Evolutionary conservation across 352 stramenopile genomes (phyloP).

Genomic region (Albugo laibachii): DNA sequence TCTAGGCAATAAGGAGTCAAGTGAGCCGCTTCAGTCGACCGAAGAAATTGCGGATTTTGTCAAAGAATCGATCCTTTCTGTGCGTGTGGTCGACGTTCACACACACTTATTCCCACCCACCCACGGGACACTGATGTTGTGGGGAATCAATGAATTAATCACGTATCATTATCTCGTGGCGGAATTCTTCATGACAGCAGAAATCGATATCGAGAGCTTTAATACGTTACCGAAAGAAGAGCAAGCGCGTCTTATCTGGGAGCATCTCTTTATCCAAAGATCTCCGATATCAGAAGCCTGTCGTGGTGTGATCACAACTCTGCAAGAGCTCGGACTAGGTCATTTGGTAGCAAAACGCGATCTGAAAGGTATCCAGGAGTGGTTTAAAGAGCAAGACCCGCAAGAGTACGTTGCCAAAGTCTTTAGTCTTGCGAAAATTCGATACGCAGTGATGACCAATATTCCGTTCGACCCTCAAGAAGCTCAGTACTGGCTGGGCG

Average conservation of each 20-base stretch:
- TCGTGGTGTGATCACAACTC: slow-evolving; percentile 78
- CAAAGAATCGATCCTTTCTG: slow-evolving; percentile 14
- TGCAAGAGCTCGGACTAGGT: slow-evolving; percentile 54
- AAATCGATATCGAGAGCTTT: slow-evolving; percentile 54
- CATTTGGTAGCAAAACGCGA: slow-evolving; percentile 44
- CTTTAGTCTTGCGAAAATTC: slow-evolving; percentile 48
- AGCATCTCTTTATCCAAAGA: slow-evolving; percentile 77
- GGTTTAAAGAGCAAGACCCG: slow-evolving; percentile 54
- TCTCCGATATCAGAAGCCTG: slow-evolving; percentile 82
- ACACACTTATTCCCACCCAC: slow-evolving; percentile 86
- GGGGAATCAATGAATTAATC: slow-evolving; percentile 86
- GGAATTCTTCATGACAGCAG: slow-evolving; percentile 84
- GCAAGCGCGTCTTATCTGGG: slow-evolving; percentile 81
- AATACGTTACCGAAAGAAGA: slow-evolving; percentile 52
- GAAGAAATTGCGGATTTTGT: slow-evolving; percentile 18
- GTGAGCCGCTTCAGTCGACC: slow-evolving; percentile 14
- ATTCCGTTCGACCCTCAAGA: slow-evolving; percentile 73
- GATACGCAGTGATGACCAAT: slow-evolving; percentile 91
- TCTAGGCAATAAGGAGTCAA: slow-evolving; percentile 16
- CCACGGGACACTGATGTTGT: slow-evolving; percentile 82
- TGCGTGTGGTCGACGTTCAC: slow-evolving; percentile 32
- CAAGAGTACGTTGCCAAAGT: slow-evolving; percentile 55
- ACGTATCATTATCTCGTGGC: slow-evolving; percentile 92
- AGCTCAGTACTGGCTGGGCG: slow-evolving; percentile 23
- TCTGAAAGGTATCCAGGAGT: slow-evolving; percentile 61